These are phyloP conservation scores for Nicotiana undulata DNA, from an alignment of 257 asterid genomes.

Conservation along the genomic window DNA sequence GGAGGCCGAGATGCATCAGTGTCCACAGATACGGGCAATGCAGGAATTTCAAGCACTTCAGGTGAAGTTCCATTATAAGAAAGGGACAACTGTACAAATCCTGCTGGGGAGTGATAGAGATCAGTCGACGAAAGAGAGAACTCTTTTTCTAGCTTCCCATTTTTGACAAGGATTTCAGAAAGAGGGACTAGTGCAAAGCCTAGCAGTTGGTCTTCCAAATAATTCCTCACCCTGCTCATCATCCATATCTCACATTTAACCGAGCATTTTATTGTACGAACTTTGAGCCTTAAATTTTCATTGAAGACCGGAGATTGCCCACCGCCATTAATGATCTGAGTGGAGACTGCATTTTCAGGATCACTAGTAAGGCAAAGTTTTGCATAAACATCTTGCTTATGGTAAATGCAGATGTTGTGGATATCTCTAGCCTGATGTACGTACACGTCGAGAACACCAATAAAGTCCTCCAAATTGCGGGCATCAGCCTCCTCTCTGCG, in stretches of 20 bases:
- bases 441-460: constrained; percentile 71
- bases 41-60: constrained; percentile 58
- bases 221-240: constrained; percentile 91
- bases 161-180: constrained; percentile 54
- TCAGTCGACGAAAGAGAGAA: constrained; percentile 88
- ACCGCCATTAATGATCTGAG: constrained; percentile 82
- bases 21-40: constrained; percentile 30
- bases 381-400: constrained; percentile 92
- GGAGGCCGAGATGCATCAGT: constrained; percentile 15
- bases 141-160: constrained; percentile 78
- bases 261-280: constrained; percentile 56
- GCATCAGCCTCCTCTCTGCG: constrained; percentile 30
- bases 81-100: constrained; percentile 76
- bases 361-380: constrained; percentile 75
- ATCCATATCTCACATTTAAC: constrained; percentile 95
- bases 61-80: constrained; percentile 60
- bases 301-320: constrained; percentile 84
- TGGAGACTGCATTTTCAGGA: constrained; percentile 70
- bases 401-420: constrained; percentile 94
- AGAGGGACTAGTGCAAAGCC: constrained; percentile 89
- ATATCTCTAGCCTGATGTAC: constrained; percentile 88
- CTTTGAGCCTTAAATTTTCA: constrained; percentile 51
- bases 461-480: constrained; percentile 27
- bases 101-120: constrained; percentile 98
- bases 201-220: constrained; percentile 85